These are phyloP conservation scores for Sphaerostilbella broomeana DNA, from an alignment of 2,329 filamentous ascomycete genomes.

Conservation along the genomic window DNA sequence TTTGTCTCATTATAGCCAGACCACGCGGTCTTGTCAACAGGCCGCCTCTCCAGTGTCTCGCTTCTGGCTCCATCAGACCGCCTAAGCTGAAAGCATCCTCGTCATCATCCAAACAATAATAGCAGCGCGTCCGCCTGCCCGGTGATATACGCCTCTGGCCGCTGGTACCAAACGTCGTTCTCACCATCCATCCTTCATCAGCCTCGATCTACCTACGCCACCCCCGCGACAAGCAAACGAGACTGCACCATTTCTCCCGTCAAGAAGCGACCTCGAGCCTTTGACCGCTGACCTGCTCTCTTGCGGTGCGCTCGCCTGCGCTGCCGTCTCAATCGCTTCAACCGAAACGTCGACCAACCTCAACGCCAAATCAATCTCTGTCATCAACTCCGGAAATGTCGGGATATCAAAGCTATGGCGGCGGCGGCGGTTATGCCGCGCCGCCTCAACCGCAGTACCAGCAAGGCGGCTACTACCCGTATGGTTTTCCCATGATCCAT, in stretches of 20 bases:
- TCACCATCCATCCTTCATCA: too few species aligned
- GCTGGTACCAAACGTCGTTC: too few species aligned
- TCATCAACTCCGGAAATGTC: slow-evolving; percentile 6
- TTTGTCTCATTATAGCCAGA: too few species aligned
- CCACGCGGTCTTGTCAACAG: too few species aligned
- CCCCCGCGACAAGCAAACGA: too few species aligned
- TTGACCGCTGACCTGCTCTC: background rate
- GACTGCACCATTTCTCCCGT: background rate
- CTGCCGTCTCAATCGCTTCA: slow-evolving; percentile 4
- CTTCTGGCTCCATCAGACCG: too few species aligned
- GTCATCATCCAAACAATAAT: too few species aligned
- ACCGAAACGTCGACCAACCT: slow-evolving; percentile 2
- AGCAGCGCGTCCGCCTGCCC: too few species aligned
- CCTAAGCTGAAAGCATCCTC: too few species aligned
- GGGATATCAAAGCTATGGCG: slow-evolving; percentile 10
- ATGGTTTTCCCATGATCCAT: slow-evolving; percentile 30
- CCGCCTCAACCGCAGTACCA: slow-evolving; percentile 19
- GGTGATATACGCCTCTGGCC: too few species aligned
- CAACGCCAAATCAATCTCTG: background rate
- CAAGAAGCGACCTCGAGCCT: background rate
- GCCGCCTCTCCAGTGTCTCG: too few species aligned
- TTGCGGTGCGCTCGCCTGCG: slow-evolving; percentile 10
- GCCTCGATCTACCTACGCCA: background rate
- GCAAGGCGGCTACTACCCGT: slow-evolving; percentile 45
- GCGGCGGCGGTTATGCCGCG: slow-evolving; percentile 11